A percentile compares a stretch with the other conserved stretches of the same genome.
phyloP scores from a whole-genome alignment of 768 basidiomycete species.

The Vararia minispora region DNA sequence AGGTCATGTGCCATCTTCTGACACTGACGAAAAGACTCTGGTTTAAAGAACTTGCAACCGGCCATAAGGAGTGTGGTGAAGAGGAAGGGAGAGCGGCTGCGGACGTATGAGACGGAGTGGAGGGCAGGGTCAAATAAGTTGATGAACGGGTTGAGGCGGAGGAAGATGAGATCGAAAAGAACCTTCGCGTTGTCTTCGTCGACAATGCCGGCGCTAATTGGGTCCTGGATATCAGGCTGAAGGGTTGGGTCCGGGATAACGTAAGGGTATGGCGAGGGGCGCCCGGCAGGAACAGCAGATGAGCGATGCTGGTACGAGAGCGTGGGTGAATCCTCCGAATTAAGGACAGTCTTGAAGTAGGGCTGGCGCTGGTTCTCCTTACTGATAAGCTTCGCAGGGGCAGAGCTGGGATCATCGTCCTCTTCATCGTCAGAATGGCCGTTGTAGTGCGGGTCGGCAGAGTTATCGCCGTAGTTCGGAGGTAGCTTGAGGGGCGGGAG shows the following conservation, averaged over 20 bases:
- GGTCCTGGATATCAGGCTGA: slow-evolving; percentile 40
- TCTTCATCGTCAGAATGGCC: slow-evolving; percentile 46
- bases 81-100: slow-evolving; percentile 68
- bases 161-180: slow-evolving; percentile 69
- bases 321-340: slow-evolving; percentile 43
- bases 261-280: slow-evolving; percentile 1
- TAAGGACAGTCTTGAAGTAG: slow-evolving; percentile 78
- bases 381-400: slow-evolving; percentile 65
- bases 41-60: slow-evolving; percentile 74
- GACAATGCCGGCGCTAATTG: slow-evolving; percentile 60
- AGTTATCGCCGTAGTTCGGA: slow-evolving; percentile 9
- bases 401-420: slow-evolving; percentile 54
- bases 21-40: slow-evolving; percentile 53
- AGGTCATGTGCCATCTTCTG: slow-evolving; percentile 65
- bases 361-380: slow-evolving; percentile 61
- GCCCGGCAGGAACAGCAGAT: neutral
- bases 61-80: slow-evolving; percentile 81
- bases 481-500: slow-evolving; percentile 38
- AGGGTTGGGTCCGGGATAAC: slow-evolving; percentile 2
- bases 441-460: slow-evolving; percentile 6
- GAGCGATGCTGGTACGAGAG: slow-evolving; percentile 14
- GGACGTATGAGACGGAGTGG: slow-evolving; percentile 73
- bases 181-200: slow-evolving; percentile 58
- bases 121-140: slow-evolving; percentile 82
- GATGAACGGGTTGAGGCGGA: slow-evolving; percentile 82